Percentiles rank a stretch among this genome's conserved stretches.
Conservation (phyloP, 2,329 filamentous ascomycete genomes). For the Blastomyces gilchristii region DNA sequence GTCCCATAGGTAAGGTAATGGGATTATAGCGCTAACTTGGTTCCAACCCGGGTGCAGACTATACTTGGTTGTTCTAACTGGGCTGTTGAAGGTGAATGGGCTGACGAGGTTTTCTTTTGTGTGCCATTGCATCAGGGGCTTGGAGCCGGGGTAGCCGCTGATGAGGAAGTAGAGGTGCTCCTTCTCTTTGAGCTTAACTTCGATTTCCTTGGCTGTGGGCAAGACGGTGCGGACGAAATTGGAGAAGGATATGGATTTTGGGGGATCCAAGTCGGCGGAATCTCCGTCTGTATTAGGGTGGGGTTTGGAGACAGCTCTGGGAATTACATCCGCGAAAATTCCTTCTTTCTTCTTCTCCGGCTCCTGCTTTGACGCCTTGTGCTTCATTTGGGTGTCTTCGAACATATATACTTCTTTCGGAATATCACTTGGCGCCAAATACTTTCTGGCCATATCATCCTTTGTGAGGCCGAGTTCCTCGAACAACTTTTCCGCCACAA, state of each 20-base stretch:
- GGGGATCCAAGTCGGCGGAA: not conserved
- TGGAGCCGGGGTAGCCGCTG: constrained; percentile 1
- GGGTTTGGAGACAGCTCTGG: not conserved
- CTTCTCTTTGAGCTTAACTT: not conserved
- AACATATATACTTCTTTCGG: not conserved
- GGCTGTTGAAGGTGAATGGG: not conserved
- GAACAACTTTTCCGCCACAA: not conserved
- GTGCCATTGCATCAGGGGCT: constrained; percentile 5
- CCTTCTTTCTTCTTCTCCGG: not conserved
- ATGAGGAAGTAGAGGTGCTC: constrained; percentile 3
- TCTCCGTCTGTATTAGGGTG: not conserved
- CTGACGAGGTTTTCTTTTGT: constrained; percentile 1
- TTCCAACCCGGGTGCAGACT: not conserved
- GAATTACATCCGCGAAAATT: not conserved
- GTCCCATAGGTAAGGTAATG: constrained; percentile 1
- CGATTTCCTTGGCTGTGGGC: not conserved
- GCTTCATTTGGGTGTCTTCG: not conserved
- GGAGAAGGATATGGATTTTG: constrained; percentile 5
- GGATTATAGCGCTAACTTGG: not conserved
- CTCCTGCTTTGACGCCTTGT: not conserved
- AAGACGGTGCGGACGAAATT: not conserved
- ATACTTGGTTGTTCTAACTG: not conserved
- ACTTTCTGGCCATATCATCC: not conserved
- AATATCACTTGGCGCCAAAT: not conserved
- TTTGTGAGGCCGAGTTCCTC: constrained; percentile 3